phyloP scores from a whole-genome alignment of 139 green algal species.

The Asterochloris sp. region DNA sequence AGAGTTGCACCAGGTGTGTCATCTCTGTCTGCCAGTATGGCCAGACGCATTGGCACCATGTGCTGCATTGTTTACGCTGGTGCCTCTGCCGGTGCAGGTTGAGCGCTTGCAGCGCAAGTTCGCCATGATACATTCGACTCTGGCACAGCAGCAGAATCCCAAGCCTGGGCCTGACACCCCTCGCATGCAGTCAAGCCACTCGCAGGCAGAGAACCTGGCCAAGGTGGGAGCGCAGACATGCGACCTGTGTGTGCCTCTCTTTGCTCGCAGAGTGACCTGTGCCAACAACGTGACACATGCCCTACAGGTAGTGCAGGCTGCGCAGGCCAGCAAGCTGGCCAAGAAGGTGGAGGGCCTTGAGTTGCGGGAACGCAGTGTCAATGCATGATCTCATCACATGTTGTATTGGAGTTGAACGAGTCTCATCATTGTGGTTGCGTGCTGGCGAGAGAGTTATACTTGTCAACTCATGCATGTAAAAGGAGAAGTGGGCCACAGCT shows the following conservation, averaged over 20 bases:
- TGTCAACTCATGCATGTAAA: no score
- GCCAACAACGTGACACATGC: no score
- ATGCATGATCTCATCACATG: neutral
- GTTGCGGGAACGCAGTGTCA: neutral
- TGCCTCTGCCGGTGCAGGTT: slow-evolving; percentile 46
- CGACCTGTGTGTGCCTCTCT: no score
- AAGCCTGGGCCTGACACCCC: slow-evolving; percentile 12
- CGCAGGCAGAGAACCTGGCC: slow-evolving; percentile 4
- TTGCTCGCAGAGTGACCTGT: no score
- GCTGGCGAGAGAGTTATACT: neutral
- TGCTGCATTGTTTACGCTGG: no score
- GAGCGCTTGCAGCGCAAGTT: slow-evolving; percentile 90
- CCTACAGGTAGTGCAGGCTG: neutral
- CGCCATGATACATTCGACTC: slow-evolving; percentile 79
- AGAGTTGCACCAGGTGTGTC: slow-evolving; percentile 48
- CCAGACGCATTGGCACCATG: neutral
- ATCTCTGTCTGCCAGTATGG: neutral
- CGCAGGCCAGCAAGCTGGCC: slow-evolving; percentile 10
- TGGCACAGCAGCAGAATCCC: slow-evolving; percentile 52
- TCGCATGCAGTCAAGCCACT: slow-evolving; percentile 8
- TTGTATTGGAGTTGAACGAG: neutral
- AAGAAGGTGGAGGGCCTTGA: slow-evolving; percentile 16
- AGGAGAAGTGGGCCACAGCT: no score
- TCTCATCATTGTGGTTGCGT: neutral
- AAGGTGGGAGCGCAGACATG: neutral